Percentiles rank a stretch among this genome's conserved stretches.
phyloP scores from a whole-genome alignment of 331 rosid species.

The Acacia concinna region DNA sequence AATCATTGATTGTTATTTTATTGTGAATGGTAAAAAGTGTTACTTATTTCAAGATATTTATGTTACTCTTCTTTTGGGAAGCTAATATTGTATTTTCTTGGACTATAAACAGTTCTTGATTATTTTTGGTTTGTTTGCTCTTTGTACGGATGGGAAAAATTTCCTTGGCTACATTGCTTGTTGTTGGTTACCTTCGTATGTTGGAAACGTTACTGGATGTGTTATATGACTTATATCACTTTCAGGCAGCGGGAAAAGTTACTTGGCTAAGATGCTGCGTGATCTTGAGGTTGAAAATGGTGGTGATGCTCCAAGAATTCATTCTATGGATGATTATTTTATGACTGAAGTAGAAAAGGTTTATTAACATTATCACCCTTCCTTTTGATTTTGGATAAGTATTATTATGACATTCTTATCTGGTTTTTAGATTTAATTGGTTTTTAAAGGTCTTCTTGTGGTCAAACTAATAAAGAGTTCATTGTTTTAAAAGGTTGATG shows the following conservation, averaged over 20 bases:
- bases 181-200: conserved; percentile 23
- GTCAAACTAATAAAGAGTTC: conserved; percentile 22
- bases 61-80: conserved; percentile 1
- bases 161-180: conserved; percentile 13
- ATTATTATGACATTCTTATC: conserved; percentile 2
- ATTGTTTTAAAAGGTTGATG: conserved; percentile 63
- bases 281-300: conserved; percentile 90
- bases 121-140: neutral
- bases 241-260: conserved; percentile 97
- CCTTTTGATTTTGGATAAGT: conserved; percentile 1
- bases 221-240: conserved; percentile 3
- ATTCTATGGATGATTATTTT: conserved; percentile 97
- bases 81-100: conserved; percentile 15
- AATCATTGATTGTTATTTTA: conserved; percentile 9
- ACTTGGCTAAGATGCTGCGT: conserved; percentile 92
- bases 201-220: conserved; percentile 24
- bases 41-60: conserved; percentile 6
- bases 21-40: conserved; percentile 13
- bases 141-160: neutral
- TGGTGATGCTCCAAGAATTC: conserved; percentile 88
- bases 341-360: conserved; percentile 99
- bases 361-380: conserved; percentile 4
- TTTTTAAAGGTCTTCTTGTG: conserved; percentile 20
- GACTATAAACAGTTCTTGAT: neutral
- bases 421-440: conserved; percentile 11